phyloP scores from a whole-genome alignment of 2,329 filamentous ascomycete species.

The Pseudogymnoascus sp. region DNA sequence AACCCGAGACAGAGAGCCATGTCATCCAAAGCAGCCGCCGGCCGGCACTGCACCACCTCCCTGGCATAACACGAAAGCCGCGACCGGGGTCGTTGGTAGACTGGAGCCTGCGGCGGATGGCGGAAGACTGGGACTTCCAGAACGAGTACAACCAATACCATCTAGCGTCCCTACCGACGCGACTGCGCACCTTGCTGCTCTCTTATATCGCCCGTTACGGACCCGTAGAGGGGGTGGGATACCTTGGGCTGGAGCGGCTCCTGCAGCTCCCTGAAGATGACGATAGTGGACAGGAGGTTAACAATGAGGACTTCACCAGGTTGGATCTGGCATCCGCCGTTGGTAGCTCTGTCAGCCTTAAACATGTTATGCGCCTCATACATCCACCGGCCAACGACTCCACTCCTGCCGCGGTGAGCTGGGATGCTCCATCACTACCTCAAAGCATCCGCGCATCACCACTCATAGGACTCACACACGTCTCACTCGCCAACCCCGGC shows the following conservation, averaged over 20 bases:
- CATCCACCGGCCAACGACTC: slow-evolving; percentile 24
- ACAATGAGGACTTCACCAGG: slow-evolving; percentile 43
- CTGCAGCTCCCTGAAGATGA: slow-evolving; percentile 33
- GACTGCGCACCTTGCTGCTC: slow-evolving; percentile 46
- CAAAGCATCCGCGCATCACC: slow-evolving; percentile 17
- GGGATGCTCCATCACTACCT: slow-evolving; percentile 23
- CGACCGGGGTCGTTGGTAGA: slow-evolving; percentile 37
- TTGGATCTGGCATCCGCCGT: slow-evolving; percentile 50
- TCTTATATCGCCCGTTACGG: slow-evolving; percentile 41
- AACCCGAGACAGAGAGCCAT: slow-evolving; percentile 11
- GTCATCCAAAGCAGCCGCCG: slow-evolving; percentile 22
- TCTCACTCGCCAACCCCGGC: slow-evolving; percentile 45
- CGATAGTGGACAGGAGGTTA: slow-evolving; percentile 17
- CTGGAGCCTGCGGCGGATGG: slow-evolving; percentile 44
- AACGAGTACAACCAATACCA: slow-evolving; percentile 50
- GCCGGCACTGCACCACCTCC: slow-evolving; percentile 25
- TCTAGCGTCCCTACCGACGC: slow-evolving; percentile 48
- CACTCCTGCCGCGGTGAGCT: slow-evolving; percentile 15
- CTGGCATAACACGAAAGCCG: slow-evolving; percentile 39
- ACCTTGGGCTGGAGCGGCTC: slow-evolving; percentile 44
- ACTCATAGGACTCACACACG: slow-evolving; percentile 52
- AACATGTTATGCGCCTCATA: slow-evolving; percentile 46
- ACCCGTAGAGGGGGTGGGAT: slow-evolving; percentile 41
- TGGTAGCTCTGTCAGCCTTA: slow-evolving; percentile 45
- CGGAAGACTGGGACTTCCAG: slow-evolving; percentile 49